These are phyloP conservation scores for Lagerstroemia speciosa DNA, from an alignment of 345 rosid genomes.

Conservation along the genomic window DNA sequence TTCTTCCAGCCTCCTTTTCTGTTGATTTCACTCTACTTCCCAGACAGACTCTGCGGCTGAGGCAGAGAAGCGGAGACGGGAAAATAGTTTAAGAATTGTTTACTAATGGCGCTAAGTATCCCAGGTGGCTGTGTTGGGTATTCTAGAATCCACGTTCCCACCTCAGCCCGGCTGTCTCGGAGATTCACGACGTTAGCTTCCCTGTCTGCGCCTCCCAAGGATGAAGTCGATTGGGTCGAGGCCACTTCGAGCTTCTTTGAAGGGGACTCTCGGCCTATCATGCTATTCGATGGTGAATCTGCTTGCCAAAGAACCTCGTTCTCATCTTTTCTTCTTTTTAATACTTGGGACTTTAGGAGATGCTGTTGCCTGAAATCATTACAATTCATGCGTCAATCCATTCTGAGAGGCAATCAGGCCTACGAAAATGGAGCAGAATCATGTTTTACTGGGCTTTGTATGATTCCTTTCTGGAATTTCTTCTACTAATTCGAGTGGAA, in stretches of 20 bases:
- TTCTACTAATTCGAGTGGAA: neutral
- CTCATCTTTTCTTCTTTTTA: too few species aligned
- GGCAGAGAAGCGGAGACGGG: neutral
- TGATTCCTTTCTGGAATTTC: neutral
- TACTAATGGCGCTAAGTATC: conserved; percentile 35
- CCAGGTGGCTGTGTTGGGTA: conserved; percentile 29
- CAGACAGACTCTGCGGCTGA: neutral
- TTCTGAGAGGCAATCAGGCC: neutral
- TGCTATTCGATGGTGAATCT: conserved; percentile 70
- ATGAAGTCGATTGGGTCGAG: conserved; percentile 36
- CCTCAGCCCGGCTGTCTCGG: conserved; percentile 12
- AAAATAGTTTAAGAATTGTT: neutral
- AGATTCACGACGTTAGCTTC: conserved; percentile 30
- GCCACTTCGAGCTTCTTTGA: conserved; percentile 65
- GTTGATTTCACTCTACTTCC: neutral
- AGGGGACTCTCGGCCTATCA: conserved; percentile 69
- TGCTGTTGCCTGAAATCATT: too few species aligned
- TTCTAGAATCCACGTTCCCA: conserved; percentile 14
- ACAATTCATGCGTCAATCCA: neutral
- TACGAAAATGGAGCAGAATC: neutral
- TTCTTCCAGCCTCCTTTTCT: neutral
- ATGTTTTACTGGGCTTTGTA: neutral
- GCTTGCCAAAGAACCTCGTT: neutral
- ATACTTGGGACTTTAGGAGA: too few species aligned
- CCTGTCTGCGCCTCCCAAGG: conserved; percentile 22